Evolutionary conservation across 164 flowering plant genomes (phyloP).

Genomic region (Tetracentron sinense): DNA sequence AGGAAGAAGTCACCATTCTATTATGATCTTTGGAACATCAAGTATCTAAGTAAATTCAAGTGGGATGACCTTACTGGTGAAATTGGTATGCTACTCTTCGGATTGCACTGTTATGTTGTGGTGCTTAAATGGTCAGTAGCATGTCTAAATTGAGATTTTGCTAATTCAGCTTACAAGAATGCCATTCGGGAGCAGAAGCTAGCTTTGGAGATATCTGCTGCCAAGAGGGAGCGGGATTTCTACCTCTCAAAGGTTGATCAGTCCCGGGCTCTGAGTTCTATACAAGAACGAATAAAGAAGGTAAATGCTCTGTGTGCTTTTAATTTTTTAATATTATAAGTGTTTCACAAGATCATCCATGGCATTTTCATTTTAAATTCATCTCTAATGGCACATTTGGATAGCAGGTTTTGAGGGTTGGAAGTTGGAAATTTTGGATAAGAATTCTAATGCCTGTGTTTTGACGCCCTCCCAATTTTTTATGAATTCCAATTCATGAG

Average conservation of each 20-base stretch:
- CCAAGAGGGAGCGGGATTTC: conserved; percentile 74
- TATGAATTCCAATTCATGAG: no score
- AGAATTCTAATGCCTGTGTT: no score
- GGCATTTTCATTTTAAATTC: no score
- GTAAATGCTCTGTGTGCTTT: conserved; percentile 23
- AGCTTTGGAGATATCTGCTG: conserved; percentile 74
- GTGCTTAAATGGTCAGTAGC: not conserved
- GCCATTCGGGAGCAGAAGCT: conserved; percentile 76
- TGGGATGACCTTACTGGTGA: conserved; percentile 96
- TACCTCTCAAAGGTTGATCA: conserved; percentile 71
- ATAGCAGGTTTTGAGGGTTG: no score
- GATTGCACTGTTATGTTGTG: not conserved
- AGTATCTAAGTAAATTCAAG: conserved; percentile 86
- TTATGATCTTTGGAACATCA: conserved; percentile 91
- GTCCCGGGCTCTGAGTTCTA: conserved; percentile 54
- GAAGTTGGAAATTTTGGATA: no score
- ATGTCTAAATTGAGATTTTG: conserved; percentile 1
- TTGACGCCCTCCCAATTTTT: no score
- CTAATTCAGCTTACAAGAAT: conserved; percentile 62
- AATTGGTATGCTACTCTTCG: conserved; percentile 44
- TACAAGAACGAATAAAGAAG: conserved; percentile 64
- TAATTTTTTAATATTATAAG: not conserved
- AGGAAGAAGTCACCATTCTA: conserved; percentile 76
- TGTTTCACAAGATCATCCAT: no score
- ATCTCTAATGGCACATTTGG: no score